Percentiles rank a stretch among this genome's conserved stretches.
Evolutionary conservation across 805 yeast genomes (phyloP).

Genomic region (Yamadazyma laniorum): DNA sequence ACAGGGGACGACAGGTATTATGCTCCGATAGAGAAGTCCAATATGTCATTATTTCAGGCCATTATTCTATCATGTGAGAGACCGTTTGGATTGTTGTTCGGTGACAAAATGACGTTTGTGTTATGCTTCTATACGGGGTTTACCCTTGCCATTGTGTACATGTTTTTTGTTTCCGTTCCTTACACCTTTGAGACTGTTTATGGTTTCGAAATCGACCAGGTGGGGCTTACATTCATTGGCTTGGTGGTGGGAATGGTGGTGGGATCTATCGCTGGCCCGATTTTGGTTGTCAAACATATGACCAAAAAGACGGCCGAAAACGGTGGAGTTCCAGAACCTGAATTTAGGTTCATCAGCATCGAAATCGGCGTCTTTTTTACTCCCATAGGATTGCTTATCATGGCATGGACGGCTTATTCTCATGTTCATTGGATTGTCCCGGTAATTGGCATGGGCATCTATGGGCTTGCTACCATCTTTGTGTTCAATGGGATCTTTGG

Average conservation of each 20-base stretch:
- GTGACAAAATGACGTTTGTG: constrained; percentile 28
- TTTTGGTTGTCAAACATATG: constrained; percentile 25
- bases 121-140: constrained; percentile 42
- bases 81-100: constrained; percentile 25
- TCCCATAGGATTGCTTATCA: constrained; percentile 77
- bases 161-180: constrained; percentile 42
- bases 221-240: constrained; percentile 32
- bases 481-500: constrained; percentile 55
- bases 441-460: constrained; percentile 38
- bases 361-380: constrained; percentile 64
- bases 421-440: constrained; percentile 70
- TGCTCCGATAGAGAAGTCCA: constrained; percentile 40
- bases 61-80: constrained; percentile 21
- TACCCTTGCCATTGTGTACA: constrained; percentile 43
- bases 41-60: constrained; percentile 17
- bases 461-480: constrained; percentile 44
- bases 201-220: constrained; percentile 22
- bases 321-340: constrained; percentile 59
- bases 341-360: constrained; percentile 72
- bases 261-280: constrained; percentile 28
- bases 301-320: constrained; percentile 27
- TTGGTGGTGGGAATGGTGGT: constrained; percentile 36
- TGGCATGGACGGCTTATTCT: constrained; percentile 74
- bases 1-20: constrained; percentile 37
- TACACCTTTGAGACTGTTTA: constrained; percentile 40